Conservation (phyloP, 2,329 filamentous ascomycete species). For the Aspergillus sp. region DNA sequence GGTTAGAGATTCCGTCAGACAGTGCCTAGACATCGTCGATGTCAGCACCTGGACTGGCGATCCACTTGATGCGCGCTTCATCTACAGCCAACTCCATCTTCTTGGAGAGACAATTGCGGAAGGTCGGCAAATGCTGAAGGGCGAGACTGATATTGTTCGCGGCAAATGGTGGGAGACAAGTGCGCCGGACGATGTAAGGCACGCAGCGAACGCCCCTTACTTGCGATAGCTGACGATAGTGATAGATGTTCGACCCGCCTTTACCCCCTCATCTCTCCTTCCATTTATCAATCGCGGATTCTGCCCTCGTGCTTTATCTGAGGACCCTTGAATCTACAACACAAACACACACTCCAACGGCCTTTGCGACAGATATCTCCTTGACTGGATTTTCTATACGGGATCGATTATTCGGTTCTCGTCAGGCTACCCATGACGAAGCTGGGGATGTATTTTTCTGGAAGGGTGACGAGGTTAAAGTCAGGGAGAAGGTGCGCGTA, state of each 20-base stretch:
- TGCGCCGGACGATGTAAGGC: constrained; percentile 57
- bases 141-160: constrained; percentile 50
- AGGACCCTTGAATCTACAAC: constrained; percentile 68
- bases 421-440: constrained; percentile 72
- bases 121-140: constrained; percentile 60
- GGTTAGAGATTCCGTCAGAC: constrained; percentile 75
- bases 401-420: constrained; percentile 52
- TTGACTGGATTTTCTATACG: constrained; percentile 58
- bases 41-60: constrained; percentile 73
- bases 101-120: constrained; percentile 62
- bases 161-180: constrained; percentile 57
- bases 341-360: constrained; percentile 59
- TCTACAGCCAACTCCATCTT: constrained; percentile 58
- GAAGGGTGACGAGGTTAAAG: constrained; percentile 70
- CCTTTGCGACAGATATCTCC: constrained; percentile 67
- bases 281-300: constrained; percentile 67
- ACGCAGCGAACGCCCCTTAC: background rate
- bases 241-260: constrained; percentile 59
- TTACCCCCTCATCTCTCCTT: constrained; percentile 71
- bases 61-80: constrained; percentile 57
- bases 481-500: constrained; percentile 84
- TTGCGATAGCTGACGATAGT: background rate
- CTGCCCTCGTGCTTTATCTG: constrained; percentile 67
- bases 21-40: constrained; percentile 78
- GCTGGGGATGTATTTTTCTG: constrained; percentile 74